phyloP scores from a whole-genome alignment of 148 eudicot genomes.

The Euryodendron excelsum region DNA sequence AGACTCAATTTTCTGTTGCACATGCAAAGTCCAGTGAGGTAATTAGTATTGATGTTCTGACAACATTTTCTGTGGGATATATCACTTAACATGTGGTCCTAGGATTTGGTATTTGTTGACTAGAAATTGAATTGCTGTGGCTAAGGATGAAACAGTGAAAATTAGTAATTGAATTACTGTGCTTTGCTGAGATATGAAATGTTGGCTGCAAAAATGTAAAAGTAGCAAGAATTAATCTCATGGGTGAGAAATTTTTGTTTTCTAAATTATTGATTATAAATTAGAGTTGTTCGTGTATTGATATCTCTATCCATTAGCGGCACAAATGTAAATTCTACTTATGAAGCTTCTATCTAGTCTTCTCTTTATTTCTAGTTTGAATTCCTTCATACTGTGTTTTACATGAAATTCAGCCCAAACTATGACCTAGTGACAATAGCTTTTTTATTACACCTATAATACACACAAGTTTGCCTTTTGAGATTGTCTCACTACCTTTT shows the following conservation, averaged over 20 bases:
- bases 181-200: slow-evolving; percentile 3
- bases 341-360: neutral
- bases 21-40: slow-evolving; percentile 46
- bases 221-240: neutral
- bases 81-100: neutral
- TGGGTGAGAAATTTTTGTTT: neutral
- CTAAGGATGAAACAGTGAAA: neutral
- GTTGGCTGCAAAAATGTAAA: neutral
- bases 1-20: slow-evolving; percentile 35
- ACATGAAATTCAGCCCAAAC: neutral
- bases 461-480: neutral
- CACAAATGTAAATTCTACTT: no score
- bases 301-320: no score
- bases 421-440: neutral
- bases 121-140: neutral
- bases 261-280: neutral
- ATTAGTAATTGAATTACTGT: neutral
- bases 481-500: neutral
- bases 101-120: neutral
- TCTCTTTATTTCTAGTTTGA: neutral
- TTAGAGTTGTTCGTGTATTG: neutral
- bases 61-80: neutral
- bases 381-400: neutral
- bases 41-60: neutral
- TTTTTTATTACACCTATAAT: neutral